Conservation (phyloP, 495 filamentous ascomycete species). For the Penicillium egyptiacum region DNA sequence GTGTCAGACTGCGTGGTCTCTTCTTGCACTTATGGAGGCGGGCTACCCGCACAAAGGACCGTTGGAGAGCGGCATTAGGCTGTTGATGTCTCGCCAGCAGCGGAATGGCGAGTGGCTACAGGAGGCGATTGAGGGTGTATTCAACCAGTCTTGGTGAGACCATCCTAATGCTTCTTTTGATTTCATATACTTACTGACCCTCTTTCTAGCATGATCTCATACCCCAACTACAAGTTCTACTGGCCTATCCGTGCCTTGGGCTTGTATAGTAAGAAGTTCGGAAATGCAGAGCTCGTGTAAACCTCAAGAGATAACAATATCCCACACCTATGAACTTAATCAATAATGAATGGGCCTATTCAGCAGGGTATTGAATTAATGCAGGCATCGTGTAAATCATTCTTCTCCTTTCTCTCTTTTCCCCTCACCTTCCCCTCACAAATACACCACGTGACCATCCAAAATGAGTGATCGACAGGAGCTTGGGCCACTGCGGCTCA, state of each 20-base stretch:
- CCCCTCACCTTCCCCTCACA: not conserved
- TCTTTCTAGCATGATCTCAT: slow-evolving; percentile 83
- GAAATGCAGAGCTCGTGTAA: slow-evolving; percentile 55
- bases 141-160: slow-evolving; percentile 90
- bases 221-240: slow-evolving; percentile 98
- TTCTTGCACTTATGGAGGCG: slow-evolving; percentile 81
- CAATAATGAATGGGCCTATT: slow-evolving; percentile 10
- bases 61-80: slow-evolving; percentile 69
- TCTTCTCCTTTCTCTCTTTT: not conserved
- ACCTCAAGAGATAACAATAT: not conserved
- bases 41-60: slow-evolving; percentile 73
- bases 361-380: not conserved
- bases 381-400: too few species aligned
- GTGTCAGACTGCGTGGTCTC: slow-evolving; percentile 90
- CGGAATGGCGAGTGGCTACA: slow-evolving; percentile 91
- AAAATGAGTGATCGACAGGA: not conserved
- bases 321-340: slow-evolving; percentile 16
- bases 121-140: slow-evolving; percentile 95
- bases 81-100: slow-evolving; percentile 84
- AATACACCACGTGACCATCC: not conserved
- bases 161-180: slow-evolving; percentile 51
- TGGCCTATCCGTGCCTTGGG: slow-evolving; percentile 94
- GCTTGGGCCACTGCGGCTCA: slow-evolving; percentile 1
- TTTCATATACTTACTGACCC: slow-evolving; percentile 58
- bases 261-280: slow-evolving; percentile 76